Base-by-base conservation (phyloP, 441 rosid genomes). In the Populus hybrid region DNA sequence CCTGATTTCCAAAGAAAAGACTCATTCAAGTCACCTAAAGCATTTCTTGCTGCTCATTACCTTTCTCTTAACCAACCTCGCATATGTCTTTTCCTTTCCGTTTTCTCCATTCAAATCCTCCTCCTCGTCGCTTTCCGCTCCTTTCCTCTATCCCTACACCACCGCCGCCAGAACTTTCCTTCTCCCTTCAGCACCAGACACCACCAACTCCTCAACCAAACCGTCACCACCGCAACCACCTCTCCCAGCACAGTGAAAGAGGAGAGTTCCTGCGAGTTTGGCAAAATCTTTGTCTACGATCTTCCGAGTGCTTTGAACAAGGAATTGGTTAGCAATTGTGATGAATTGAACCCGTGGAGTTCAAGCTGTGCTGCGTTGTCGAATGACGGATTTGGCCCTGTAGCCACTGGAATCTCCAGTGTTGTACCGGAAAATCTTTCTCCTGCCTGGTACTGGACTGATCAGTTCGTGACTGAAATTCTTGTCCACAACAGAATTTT, bases 371-470 rank as follows among this genome's bases (percentile, higher is more conserved):
- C 87, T 50, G 89, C 91, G 5, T 76, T 95, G 8, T 75, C 84
- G 0, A 93, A 92, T 83, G 82, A 82, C 40, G 99, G 99, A 4
- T 87, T 93, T 76, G 98, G 99, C 6, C 83, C 57, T 69, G 73
- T 76, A 65, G 94, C 96, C 1, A 80, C 88, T 10, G 89, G 87
- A 4, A 70, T 95, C 7, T 72, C 79, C 7, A 87, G 87, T 0
- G 23, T 90, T 63, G 81, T 92, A n/a, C 97, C 99, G 12, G 83
- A 82, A 12, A 82, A 82, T 77, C 68, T 95, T 66, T 81, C 87
- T 18, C 90, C 91, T 10, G 90, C 97, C 0, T 95, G 99, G 99
- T 89, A 86, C 83, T 87, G 95, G 96, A 93, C 99, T 0, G 97
- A 95, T 40, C 98, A 95, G 83, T 93, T 95, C 80, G 92, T 88